Evolutionary conservation across 2,329 filamentous ascomycete species (phyloP).

Genomic region (Phialophora macrospora): DNA sequence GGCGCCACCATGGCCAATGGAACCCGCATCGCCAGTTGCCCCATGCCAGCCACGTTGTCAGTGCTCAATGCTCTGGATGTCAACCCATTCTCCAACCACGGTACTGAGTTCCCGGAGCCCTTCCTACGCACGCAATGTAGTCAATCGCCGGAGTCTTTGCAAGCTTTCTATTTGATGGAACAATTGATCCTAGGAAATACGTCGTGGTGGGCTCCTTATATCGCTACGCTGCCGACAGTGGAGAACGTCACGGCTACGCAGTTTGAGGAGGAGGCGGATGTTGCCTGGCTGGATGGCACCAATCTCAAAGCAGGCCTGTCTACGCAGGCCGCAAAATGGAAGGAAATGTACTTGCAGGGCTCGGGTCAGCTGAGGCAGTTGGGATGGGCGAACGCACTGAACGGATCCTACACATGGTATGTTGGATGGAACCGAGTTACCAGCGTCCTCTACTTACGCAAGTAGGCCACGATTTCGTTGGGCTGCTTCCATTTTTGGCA

Average conservation of each 20-base stretch:
- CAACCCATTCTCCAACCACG: conserved; percentile 37
- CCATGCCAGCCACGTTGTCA: conserved; percentile 37
- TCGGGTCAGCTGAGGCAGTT: conserved; percentile 42
- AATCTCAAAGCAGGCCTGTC: conserved; percentile 40
- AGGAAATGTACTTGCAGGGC: conserved; percentile 46
- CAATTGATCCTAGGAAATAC: conserved; percentile 64
- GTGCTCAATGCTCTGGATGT: conserved; percentile 39
- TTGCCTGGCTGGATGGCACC: conserved; percentile 53
- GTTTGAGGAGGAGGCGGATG: conserved; percentile 67
- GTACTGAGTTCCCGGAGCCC: conserved; percentile 35
- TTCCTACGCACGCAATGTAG: conserved; percentile 31
- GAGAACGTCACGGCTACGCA: conserved; percentile 65
- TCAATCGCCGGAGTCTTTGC: conserved; percentile 31
- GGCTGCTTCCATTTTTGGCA: conserved; percentile 53
- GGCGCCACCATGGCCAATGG: conserved; percentile 26
- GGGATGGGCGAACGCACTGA: conserved; percentile 41
- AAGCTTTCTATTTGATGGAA: conserved; percentile 67
- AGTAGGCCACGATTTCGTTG: conserved; percentile 53
- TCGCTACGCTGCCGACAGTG: conserved; percentile 68
- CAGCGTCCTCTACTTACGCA: neutral
- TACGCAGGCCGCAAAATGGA: conserved; percentile 45
- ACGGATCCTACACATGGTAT: conserved; percentile 49
- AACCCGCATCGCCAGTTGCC: conserved; percentile 37
- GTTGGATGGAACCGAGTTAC: conserved; percentile 4
- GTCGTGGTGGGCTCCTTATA: conserved; percentile 73